Conservation (phyloP, 2,329 filamentous ascomycete genomes). For the Talaromyces marneffei region DNA sequence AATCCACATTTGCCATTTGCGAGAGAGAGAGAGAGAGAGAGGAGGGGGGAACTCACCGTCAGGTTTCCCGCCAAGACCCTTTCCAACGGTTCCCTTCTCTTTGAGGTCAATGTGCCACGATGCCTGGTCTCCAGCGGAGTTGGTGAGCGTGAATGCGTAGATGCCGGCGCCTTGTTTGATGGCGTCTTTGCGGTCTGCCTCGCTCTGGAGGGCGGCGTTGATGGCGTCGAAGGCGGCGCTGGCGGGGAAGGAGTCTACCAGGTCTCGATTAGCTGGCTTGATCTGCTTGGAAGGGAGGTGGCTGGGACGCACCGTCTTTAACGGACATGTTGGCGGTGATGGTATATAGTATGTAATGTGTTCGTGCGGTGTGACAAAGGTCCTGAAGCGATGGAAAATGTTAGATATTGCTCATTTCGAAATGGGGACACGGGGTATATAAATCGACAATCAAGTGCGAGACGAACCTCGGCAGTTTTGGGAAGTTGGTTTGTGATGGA, state of each 20-base stretch:
- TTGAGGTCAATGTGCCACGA: conserved; percentile 97
- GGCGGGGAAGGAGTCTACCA: conserved; percentile 72
- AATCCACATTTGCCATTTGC: background rate
- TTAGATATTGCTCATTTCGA: background rate
- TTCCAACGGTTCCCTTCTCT: conserved; percentile 74
- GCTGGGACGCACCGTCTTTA: conserved; percentile 57
- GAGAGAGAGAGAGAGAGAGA: no score
- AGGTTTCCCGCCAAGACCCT: conserved; percentile 72
- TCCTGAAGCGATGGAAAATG: no score
- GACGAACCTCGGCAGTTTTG: background rate
- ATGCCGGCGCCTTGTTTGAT: conserved; percentile 83
- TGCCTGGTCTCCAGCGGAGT: conserved; percentile 68
- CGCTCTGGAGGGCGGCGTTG: conserved; percentile 63
- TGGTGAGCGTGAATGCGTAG: conserved; percentile 91
- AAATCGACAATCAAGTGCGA: background rate
- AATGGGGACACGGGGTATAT: background rate
- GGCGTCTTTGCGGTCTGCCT: conserved; percentile 74
- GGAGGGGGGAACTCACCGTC: no score
- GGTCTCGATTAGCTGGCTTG: conserved; percentile 7
- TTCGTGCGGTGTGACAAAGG: background rate
- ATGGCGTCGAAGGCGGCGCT: conserved; percentile 90
- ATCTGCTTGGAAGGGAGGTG: background rate
- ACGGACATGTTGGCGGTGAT: conserved; percentile 57
- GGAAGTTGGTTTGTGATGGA: background rate
- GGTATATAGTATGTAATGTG: background rate